A percentile compares a stretch with the other conserved stretches of the same genome.
phyloP scores from a whole-genome alignment of 306 rosid genomes.

The Canavalia ensiformis region DNA sequence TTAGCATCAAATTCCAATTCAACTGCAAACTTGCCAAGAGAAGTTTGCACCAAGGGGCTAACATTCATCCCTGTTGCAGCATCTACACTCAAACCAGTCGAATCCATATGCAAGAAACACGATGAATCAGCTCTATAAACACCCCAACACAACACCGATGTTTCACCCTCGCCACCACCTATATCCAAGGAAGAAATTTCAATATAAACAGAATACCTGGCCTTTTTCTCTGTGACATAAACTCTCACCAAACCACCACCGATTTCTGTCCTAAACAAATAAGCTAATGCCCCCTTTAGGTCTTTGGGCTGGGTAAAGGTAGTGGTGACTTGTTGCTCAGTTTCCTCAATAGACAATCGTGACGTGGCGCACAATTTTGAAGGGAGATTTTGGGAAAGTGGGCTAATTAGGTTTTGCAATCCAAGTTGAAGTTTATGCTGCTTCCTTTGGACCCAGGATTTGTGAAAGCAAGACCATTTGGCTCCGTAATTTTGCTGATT shows the following conservation, averaged over 20 bases:
- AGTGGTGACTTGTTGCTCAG: conserved; percentile 42
- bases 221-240: conserved; percentile 64
- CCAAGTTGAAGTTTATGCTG: conserved; percentile 36
- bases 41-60: conserved; percentile 52
- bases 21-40: conserved; percentile 55
- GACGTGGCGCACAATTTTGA: conserved; percentile 58
- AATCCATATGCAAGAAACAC: conserved; percentile 48
- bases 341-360: conserved; percentile 57
- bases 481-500: conserved; percentile 42
- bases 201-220: conserved; percentile 60
- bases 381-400: conserved; percentile 43
- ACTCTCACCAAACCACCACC: conserved; percentile 76
- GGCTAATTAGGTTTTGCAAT: conserved; percentile 21
- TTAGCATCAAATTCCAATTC: conserved; percentile 77
- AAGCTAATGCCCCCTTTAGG: conserved; percentile 55
- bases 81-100: conserved; percentile 40
- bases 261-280: conserved; percentile 78
- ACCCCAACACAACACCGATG: conserved; percentile 74
- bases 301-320: conserved; percentile 51
- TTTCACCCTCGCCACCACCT: conserved; percentile 40
- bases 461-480: conserved; percentile 48
- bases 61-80: conserved; percentile 47
- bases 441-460: conserved; percentile 50
- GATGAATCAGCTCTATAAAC: conserved; percentile 69
- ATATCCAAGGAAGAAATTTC: conserved; percentile 65